Evolutionary conservation across 164 flowering plant genomes (phyloP).

Genomic region (Macadamia integrifolia): DNA sequence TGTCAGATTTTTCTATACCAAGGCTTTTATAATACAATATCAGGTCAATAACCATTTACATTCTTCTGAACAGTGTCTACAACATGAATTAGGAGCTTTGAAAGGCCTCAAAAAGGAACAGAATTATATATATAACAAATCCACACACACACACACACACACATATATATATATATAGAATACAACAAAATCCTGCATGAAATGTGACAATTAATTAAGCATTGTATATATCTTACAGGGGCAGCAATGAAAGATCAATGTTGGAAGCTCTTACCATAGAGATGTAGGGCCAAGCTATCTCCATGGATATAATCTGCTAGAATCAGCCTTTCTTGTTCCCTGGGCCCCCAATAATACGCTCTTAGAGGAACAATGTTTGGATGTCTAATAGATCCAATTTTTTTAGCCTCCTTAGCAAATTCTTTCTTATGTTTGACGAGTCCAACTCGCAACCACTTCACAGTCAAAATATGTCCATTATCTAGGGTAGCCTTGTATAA

Average conservation of each 20-base stretch:
- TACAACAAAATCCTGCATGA: neutral
- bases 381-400: conserved; percentile 39
- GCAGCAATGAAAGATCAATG: neutral
- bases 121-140: too few species aligned
- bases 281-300: conserved; percentile 85
- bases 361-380: conserved; percentile 38
- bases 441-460: conserved; percentile 94
- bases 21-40: neutral
- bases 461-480: conserved; percentile 80
- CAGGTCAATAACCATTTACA: neutral
- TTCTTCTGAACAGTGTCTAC: neutral
- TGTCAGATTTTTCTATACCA: too few species aligned
- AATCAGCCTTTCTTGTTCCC: conserved; percentile 90
- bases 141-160: neutral
- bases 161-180: neutral
- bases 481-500: conserved; percentile 83
- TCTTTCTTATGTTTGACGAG: conserved; percentile 51
- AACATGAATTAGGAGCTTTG: neutral
- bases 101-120: too few species aligned
- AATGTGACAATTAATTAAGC: neutral
- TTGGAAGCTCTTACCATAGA: conserved; percentile 61
- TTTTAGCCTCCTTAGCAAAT: conserved; percentile 45
- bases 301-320: conserved; percentile 73
- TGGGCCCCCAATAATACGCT: conserved; percentile 64
- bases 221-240: neutral